Base-by-base conservation (phyloP, 108 stramenopile species). In the Nitzschia palea region DNA sequence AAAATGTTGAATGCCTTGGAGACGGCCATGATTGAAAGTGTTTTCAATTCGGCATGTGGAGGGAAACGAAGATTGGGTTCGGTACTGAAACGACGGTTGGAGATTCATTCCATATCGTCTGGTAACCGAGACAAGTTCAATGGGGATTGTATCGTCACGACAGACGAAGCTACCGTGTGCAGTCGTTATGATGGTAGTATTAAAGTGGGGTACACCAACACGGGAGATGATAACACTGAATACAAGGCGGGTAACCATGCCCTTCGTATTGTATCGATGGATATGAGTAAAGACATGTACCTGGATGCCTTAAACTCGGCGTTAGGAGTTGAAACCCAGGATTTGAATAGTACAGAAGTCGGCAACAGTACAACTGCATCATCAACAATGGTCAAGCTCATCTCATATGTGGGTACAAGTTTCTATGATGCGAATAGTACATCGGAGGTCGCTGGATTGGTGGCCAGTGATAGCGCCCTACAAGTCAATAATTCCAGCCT, bases 161-260 rank as follows among this genome's bases (percentile, higher is more conserved):
- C 18, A 20, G 20, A 28, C 31, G 59, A 60, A 20, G 36, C 59
- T 8, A 43, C 31, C 3, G 23, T 14, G 5, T 60, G 59, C 37
- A 60, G 27, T 40, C 59, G 59, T 5, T 60, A 60, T 26, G 59
- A 60, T 40, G 59, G 59, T 0, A 60, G 32, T 40, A 43, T 60
- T 60, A 26, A 31, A 9, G 37, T 60, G 36, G 59, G 59, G 59
- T 60, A 40, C 40, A 60, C 23, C 25, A 25, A 40, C 18, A 23
- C 9, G 36, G 59, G 59, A 43, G 59, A 43, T 15, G 43, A 60
- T 43, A 26, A 60, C 27, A 60, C 4, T 2, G 33, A 42, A 43
- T n/a, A 42, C 40, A 23, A 42, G 43, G 59, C 59, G 20, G 59
- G 59, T 1, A 60, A 60, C 25, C 18, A 4, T 12, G 59, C 59